Conservation (phyloP, 148 eudicot genomes). For the Agrostemma githago region DNA sequence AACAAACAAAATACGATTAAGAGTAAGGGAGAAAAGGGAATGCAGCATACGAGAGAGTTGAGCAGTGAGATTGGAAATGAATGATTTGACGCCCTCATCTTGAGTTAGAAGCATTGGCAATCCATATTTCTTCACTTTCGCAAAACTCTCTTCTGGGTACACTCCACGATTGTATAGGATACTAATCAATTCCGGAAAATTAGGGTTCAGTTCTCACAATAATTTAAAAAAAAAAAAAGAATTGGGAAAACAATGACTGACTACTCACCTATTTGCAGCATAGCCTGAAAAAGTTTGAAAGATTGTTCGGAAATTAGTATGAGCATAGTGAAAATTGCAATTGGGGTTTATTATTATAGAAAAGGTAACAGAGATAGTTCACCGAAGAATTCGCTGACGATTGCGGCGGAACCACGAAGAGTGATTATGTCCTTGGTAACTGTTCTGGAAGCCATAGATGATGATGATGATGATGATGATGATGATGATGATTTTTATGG, state of each 20-base stretch:
- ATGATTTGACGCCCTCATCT: constrained; percentile 90
- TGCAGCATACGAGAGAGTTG: constrained; percentile 62
- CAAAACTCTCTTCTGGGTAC: constrained; percentile 92
- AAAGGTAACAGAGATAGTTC: neutral
- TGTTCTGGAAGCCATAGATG: constrained; percentile 71
- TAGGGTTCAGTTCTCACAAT: neutral
- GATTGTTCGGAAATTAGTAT: neutral
- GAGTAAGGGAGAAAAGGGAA: neutral
- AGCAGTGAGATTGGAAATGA: constrained; percentile 68
- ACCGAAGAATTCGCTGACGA: constrained; percentile 93
- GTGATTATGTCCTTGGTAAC: constrained; percentile 87
- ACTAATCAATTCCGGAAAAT: constrained; percentile 38
- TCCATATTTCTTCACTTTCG: constrained; percentile 87
- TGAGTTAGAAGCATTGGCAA: constrained; percentile 85
- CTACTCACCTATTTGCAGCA: constrained; percentile 81
- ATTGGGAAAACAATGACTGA: neutral
- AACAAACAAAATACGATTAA: neutral
- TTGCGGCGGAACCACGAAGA: constrained; percentile 91
- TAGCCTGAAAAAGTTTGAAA: constrained; percentile 48
- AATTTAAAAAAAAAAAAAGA: no score
- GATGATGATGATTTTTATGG: neutral
- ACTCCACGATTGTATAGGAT: constrained; percentile 89
- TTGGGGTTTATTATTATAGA: neutral
- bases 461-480: neutral
- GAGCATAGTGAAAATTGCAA: neutral